Evolutionary conservation across 495 filamentous ascomycete species (phyloP).

Genomic region (Paragyromitra xinjiangensis): DNA sequence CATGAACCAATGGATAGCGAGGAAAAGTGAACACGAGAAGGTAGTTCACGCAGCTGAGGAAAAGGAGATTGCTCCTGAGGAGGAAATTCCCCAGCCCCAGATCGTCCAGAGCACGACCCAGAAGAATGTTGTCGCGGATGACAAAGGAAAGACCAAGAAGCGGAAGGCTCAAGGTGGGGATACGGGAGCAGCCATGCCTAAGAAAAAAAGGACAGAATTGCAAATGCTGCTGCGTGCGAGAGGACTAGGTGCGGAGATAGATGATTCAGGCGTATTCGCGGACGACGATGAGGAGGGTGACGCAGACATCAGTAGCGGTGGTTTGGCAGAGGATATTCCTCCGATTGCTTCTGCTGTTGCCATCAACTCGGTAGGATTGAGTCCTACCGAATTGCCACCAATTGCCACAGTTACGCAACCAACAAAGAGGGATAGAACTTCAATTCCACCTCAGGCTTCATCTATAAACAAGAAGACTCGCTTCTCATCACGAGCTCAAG

Average conservation of each 20-base stretch:
- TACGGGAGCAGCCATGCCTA: not conserved
- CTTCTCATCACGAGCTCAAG: not conserved
- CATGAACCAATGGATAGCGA: constrained; percentile 18
- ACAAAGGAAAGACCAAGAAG: not conserved
- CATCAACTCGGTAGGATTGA: not conserved
- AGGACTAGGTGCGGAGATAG: not conserved
- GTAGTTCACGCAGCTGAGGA: not conserved
- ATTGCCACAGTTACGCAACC: not conserved
- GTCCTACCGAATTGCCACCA: not conserved
- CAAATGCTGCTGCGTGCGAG: not conserved
- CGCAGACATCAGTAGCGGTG: not conserved
- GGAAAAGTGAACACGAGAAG: not conserved
- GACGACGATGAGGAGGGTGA: not conserved
- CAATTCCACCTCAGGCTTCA: not conserved
- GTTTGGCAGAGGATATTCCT: not conserved
- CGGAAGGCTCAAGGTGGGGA: not conserved
- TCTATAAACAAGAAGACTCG: constrained; percentile 16
- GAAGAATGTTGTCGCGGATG: not conserved
- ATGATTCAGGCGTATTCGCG: not conserved
- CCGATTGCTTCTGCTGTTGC: not conserved
- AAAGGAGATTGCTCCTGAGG: not conserved
- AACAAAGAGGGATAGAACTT: constrained; percentile 4
- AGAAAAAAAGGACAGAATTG: not conserved
- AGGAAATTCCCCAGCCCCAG: not conserved
- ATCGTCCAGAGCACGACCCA: not conserved